phyloP scores from a whole-genome alignment of 139 green algal genomes.

The Coccomyxa sp. region DNA sequence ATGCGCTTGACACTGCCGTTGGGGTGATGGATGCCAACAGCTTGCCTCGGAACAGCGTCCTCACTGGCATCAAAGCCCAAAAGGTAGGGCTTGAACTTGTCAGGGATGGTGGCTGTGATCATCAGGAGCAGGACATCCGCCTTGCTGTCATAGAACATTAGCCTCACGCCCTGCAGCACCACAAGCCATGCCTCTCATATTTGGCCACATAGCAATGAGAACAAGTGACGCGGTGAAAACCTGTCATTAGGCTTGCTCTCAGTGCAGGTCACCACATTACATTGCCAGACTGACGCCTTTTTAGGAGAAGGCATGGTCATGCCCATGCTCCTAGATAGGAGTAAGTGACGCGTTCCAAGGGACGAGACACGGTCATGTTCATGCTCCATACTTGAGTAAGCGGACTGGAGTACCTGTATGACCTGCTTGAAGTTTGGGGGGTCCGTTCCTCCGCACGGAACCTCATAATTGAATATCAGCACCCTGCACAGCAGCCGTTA shows the following conservation, averaged over 20 bases:
- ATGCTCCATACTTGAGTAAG: neutral
- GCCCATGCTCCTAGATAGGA: neutral
- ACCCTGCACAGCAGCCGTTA: neutral
- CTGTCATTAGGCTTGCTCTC: neutral
- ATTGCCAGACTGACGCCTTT: neutral
- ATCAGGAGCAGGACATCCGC: neutral
- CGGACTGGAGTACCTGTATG: slow-evolving; percentile 1
- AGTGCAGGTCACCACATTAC: neutral
- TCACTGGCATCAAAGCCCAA: neutral
- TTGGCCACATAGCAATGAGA: neutral
- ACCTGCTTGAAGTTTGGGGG: neutral
- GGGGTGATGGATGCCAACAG: neutral
- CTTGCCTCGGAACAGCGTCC: neutral
- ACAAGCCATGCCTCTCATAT: neutral
- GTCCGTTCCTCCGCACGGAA: neutral
- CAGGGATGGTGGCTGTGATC: neutral
- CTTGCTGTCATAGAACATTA: slow-evolving; percentile 5
- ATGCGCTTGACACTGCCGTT: neutral
- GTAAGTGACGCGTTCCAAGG: no score
- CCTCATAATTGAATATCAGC: slow-evolving; percentile 2
- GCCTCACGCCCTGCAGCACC: neutral
- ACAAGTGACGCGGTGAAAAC: neutral
- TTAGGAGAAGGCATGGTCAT: neutral
- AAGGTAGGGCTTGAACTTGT: neutral
- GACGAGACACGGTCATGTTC: no score